These are phyloP conservation scores for Scutellaria barbata DNA, from an alignment of 257 asterid genomes.

Conservation along the genomic window DNA sequence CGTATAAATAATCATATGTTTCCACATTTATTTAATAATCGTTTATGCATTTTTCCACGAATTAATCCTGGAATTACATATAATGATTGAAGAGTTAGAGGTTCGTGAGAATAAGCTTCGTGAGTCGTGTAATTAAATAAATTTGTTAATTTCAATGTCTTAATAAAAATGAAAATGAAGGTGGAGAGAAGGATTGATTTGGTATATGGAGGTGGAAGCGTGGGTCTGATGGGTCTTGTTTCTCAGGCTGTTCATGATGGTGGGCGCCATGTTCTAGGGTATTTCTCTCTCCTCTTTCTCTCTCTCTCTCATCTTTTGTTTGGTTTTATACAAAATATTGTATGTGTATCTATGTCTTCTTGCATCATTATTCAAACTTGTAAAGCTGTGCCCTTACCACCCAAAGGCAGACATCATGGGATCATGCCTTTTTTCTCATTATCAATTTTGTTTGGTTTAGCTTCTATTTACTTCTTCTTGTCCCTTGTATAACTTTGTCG, in stretches of 20 bases:
- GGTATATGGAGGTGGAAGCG: conserved; percentile 99
- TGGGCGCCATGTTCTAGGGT: conserved; percentile 99
- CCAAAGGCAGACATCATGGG: conserved; percentile 73
- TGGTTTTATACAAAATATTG: too few relatives aligned
- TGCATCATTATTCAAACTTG: conserved; percentile 7
- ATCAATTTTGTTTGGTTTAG: conserved; percentile 25
- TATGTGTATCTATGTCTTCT: too few relatives aligned
- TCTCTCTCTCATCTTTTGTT: conserved; percentile 17
- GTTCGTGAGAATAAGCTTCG: conserved; percentile 25
- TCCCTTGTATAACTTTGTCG: neutral
- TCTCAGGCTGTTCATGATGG: conserved; percentile 99
- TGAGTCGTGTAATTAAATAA: conserved; percentile 45
- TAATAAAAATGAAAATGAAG: conserved; percentile 41
- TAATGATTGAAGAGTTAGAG: conserved; percentile 20
- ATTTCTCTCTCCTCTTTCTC: conserved; percentile 16
- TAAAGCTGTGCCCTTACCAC: conserved; percentile 37
- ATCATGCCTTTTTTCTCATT: conserved; percentile 48
- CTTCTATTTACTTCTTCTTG: neutral
- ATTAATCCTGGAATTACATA: neutral
- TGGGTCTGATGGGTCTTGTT: conserved; percentile 98
- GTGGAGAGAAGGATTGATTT: conserved; percentile 92
- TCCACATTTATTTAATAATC: neutral
- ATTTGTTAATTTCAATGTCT: conserved; percentile 35
- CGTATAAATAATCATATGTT: conserved; percentile 38
- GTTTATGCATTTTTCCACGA: neutral